These are phyloP conservation scores for Thuja plicata DNA, from an alignment of 83 land plant species.

Conservation along the genomic window DNA sequence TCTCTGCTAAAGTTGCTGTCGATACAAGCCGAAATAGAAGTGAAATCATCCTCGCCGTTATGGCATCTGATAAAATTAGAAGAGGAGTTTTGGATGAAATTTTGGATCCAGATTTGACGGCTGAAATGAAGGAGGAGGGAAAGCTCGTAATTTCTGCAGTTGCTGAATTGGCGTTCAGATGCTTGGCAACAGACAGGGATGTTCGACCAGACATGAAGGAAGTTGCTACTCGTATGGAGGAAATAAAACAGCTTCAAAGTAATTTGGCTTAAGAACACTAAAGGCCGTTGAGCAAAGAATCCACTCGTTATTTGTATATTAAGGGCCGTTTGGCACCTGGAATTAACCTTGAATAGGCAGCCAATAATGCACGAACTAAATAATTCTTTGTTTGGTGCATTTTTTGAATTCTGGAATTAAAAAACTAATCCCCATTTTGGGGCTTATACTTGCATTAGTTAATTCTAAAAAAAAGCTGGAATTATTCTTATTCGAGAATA, in stretches of 20 bases:
- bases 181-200: constrained; percentile 43
- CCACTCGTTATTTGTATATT: no score
- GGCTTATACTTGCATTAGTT: no score
- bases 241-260: constrained; percentile 11
- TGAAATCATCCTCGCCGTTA: constrained; percentile 39
- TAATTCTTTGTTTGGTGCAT: no score
- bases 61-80: constrained; percentile 39
- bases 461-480: no score
- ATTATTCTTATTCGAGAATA: no score
- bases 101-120: constrained; percentile 29
- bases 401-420: no score
- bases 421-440: no score
- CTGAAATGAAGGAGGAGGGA: constrained; percentile 17
- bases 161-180: constrained; percentile 49
- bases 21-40: constrained; percentile 37
- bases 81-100: constrained; percentile 30
- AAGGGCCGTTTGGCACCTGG: no score
- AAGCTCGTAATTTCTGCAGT: constrained; percentile 26
- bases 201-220: constrained; percentile 44
- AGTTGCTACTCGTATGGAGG: constrained; percentile 44
- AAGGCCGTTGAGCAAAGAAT: no score
- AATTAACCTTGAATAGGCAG: no score
- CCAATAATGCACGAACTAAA: no score
- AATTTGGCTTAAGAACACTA: no score
- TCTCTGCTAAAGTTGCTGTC: constrained; percentile 65